Evolutionary conservation across 495 filamentous ascomycete genomes (phyloP), one percentile per base, ranked within the genome.

Genomic region (Annulohypoxylon nitens): DNA sequence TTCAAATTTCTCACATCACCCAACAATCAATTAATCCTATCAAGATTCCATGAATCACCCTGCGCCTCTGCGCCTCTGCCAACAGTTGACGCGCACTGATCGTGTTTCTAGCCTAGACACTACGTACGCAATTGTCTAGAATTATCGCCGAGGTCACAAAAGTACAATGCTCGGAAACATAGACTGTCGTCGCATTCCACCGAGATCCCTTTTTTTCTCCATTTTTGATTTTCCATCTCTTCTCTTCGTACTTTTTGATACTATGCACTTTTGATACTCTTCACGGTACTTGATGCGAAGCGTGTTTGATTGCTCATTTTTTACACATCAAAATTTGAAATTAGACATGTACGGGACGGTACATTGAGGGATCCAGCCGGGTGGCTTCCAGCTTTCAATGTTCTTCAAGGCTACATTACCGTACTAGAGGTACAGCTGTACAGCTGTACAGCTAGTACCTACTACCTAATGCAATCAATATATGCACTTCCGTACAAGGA

Each of bases 141-240:
- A 61, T 54, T 61, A 57, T 54, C 41, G 71, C 66, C 61, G 71
- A 74, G 61, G 14, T 43, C 43, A 25, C 61, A 61, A 69, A 64
- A 66, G 65, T 60, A 57, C 61, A 65, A 61, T 65, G 47, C 55
- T 57, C 36, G 63, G 65, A 69, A 68, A 65, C 51, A 69, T 62
- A 50, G 30, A 30, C 30, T 30, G 5, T 6, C 30, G 30, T 30
- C 30, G 30, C 30, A 30, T 30, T 30, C 30, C 30, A 6, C 30
- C 30, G 30, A 30, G 30, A 30, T 30, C 30, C 0, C 0, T 30
- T 30, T 30, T 30, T 6, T 30, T 30, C 30, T 30, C 30, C 3
- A 30, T 30, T 30, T 30, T 30, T 30, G 30, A 30, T 30, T 30
- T 30, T 4, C 5, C 30, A 30, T 30, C 30, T 30, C 30, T 30